A percentile compares a stretch with the other conserved stretches of the same genome.
Evolutionary conservation across 1,139 yeast genomes (phyloP).

Genomic region (Diutina pseudorugosa): DNA sequence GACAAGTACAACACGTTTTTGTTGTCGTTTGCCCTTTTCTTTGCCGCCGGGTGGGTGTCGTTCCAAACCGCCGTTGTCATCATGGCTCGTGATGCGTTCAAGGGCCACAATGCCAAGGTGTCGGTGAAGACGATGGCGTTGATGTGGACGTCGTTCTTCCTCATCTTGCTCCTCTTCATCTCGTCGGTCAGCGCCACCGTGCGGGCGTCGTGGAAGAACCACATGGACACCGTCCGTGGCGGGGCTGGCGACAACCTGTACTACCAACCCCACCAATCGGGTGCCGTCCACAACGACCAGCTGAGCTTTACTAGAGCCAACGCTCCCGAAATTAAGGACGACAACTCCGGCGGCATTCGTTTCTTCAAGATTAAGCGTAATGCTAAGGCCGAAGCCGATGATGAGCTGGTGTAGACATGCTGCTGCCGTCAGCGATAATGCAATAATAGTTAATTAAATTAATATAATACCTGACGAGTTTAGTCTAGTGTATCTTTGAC

Average conservation of each 20-base stretch:
- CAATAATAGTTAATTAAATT: not conserved
- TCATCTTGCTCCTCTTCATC: conserved; percentile 39
- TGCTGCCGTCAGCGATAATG: not conserved
- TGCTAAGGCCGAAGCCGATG: conserved; percentile 38
- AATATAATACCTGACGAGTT: not conserved
- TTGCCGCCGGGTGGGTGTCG: conserved; percentile 48
- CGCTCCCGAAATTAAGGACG: conserved; percentile 21
- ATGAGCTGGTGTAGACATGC: conserved; percentile 40
- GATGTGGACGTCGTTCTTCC: conserved; percentile 54
- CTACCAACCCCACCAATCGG: conserved; percentile 8
- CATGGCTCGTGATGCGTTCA: conserved; percentile 53
- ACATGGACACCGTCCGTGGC: conserved; percentile 24
- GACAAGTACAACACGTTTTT: conserved; percentile 45
- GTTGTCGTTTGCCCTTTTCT: conserved; percentile 37
- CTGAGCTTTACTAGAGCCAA: conserved; percentile 34
- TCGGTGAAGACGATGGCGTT: conserved; percentile 52
- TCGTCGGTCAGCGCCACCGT: conserved; percentile 42
- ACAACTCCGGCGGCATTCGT: conserved; percentile 49
- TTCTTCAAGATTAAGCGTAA: conserved; percentile 70
- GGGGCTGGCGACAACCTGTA: conserved; percentile 11
- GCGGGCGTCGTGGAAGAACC: conserved; percentile 33
- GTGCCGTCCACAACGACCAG: conserved; percentile 21
- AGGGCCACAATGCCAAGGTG: conserved; percentile 29
- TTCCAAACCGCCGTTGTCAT: conserved; percentile 59
- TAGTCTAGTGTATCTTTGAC: no score